A percentile compares a stretch with the other conserved stretches of the same genome.
These are phyloP conservation scores for Novymonas esmeraldas DNA, from an alignment of 208 protist genomes.

Conservation along the genomic window DNA sequence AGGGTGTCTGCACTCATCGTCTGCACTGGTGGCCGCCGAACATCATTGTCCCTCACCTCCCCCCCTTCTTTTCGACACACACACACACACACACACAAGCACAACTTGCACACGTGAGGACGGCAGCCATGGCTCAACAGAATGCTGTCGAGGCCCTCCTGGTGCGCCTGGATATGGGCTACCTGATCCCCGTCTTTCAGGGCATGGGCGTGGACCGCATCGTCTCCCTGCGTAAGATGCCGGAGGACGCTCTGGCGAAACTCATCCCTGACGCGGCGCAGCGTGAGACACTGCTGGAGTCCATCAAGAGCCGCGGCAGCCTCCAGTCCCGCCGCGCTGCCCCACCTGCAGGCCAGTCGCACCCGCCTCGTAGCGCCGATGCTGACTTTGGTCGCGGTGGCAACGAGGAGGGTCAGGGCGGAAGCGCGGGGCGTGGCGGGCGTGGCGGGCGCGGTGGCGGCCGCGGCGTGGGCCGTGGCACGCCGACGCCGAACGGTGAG, in stretches of 20 bases:
- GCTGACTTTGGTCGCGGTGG: conserved; percentile 31
- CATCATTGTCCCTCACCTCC: too few species aligned
- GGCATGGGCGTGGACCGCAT: conserved; percentile 76
- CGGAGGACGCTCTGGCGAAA: conserved; percentile 60
- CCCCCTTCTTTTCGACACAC: neutral
- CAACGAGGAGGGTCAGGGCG: conserved; percentile 32
- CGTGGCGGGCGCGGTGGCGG: conserved; percentile 43
- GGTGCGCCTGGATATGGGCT: conserved; percentile 70
- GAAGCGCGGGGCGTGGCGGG: conserved; percentile 31
- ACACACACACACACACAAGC: neutral
- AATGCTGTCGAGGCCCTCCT: conserved; percentile 80
- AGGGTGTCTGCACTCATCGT: too few species aligned
- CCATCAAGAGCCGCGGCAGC: conserved; percentile 73
- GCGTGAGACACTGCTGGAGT: conserved; percentile 63
- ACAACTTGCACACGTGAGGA: too few species aligned
- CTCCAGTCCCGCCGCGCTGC: conserved; percentile 46
- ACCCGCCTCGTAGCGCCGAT: conserved; percentile 47
- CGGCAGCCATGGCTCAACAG: conserved; percentile 34
- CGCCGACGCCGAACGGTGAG: conserved; percentile 16
- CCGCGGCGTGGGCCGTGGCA: conserved; percentile 35
- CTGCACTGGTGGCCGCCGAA: too few species aligned
- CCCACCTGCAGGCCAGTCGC: conserved; percentile 30
- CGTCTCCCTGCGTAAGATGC: conserved; percentile 74
- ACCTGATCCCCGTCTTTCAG: conserved; percentile 73
- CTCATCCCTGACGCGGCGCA: conserved; percentile 79